Percentiles rank a stretch among this genome's conserved stretches.
Conservation (phyloP, 176 grass and related monocot genomes). For the Avena atlantica region DNA sequence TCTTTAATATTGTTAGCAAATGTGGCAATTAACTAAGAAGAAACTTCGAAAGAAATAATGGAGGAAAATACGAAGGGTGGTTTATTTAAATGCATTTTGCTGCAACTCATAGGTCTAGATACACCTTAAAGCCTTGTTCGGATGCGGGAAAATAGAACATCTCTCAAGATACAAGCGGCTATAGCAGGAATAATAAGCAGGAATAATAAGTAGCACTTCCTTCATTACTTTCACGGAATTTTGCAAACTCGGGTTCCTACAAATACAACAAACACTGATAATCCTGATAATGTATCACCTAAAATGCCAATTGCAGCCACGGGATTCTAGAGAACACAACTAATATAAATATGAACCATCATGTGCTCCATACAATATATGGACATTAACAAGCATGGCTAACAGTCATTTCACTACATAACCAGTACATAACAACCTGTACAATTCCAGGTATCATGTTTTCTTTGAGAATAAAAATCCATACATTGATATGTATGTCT, state of each 20-base stretch:
- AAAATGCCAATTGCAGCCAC: not conserved
- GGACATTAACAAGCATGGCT: slow-evolving; percentile 10
- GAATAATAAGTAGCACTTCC: slow-evolving; percentile 54
- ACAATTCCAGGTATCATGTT: not conserved
- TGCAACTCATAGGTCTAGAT: slow-evolving; percentile 20
- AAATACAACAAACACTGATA: slow-evolving; percentile 42
- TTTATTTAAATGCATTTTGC: not conserved
- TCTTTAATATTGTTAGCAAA: not conserved
- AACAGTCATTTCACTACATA: not conserved
- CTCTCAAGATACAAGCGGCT: not conserved
- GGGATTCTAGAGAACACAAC: not conserved
- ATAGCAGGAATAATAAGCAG: slow-evolving; percentile 18
- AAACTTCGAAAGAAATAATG: not conserved
- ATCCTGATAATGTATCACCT: slow-evolving; percentile 12
- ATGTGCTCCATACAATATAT: not conserved
- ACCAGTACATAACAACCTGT: not conserved
- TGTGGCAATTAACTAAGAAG: not conserved
- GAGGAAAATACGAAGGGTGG: not conserved
- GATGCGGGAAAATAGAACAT: not conserved
- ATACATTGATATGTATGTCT: not conserved
- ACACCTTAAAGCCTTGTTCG: not conserved
- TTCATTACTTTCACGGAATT: slow-evolving; percentile 62
- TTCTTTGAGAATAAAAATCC: not conserved
- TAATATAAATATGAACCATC: not conserved
- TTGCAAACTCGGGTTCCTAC: slow-evolving; percentile 83